These are phyloP conservation scores for Vanderwaltozyma polyspora DNA, from an alignment of 805 yeast genomes.

Conservation along the genomic window DNA sequence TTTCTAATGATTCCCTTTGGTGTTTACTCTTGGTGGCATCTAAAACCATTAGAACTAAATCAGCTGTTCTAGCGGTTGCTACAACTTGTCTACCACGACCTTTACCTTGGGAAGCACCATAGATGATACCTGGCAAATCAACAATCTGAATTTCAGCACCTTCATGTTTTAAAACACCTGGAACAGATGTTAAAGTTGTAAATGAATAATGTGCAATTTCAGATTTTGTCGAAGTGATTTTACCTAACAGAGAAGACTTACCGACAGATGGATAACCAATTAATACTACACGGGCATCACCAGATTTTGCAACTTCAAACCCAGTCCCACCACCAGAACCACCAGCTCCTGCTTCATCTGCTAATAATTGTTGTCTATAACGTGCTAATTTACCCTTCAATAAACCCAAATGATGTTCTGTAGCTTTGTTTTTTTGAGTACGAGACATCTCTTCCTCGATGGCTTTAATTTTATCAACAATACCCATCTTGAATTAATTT, in stretches of 20 bases:
- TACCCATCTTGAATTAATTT: slow-evolving; percentile 29
- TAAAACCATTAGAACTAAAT: slow-evolving; percentile 80
- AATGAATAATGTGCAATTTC: slow-evolving; percentile 93
- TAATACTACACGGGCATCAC: slow-evolving; percentile 90
- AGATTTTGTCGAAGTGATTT: slow-evolving; percentile 85
- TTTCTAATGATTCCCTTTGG: slow-evolving; percentile 77
- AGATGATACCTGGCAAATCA: slow-evolving; percentile 95
- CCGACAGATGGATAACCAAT: slow-evolving; percentile 98
- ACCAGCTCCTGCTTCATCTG: slow-evolving; percentile 65
- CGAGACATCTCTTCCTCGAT: slow-evolving; percentile 90
- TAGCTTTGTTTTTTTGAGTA: slow-evolving; percentile 95
- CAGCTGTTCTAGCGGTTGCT: slow-evolving; percentile 92
- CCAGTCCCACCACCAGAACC: slow-evolving; percentile 74
- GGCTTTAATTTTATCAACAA: slow-evolving; percentile 64
- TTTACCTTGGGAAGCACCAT: slow-evolving; percentile 93
- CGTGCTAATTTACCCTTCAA: slow-evolving; percentile 91
- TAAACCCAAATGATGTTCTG: slow-evolving; percentile 92
- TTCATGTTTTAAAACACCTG: slow-evolving; percentile 87
- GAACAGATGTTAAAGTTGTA: slow-evolving; percentile 92
- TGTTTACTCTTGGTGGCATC: slow-evolving; percentile 93
- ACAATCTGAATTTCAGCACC: slow-evolving; percentile 96
- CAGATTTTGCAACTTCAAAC: slow-evolving; percentile 89
- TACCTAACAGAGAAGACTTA: slow-evolving; percentile 79
- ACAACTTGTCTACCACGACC: slow-evolving; percentile 97
- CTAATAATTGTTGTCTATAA: slow-evolving; percentile 80